Percentiles rank a stretch among this genome's conserved stretches.
These are phyloP conservation scores for Diaporthe vexans DNA, from an alignment of 2,329 filamentous ascomycete genomes.

Conservation along the genomic window DNA sequence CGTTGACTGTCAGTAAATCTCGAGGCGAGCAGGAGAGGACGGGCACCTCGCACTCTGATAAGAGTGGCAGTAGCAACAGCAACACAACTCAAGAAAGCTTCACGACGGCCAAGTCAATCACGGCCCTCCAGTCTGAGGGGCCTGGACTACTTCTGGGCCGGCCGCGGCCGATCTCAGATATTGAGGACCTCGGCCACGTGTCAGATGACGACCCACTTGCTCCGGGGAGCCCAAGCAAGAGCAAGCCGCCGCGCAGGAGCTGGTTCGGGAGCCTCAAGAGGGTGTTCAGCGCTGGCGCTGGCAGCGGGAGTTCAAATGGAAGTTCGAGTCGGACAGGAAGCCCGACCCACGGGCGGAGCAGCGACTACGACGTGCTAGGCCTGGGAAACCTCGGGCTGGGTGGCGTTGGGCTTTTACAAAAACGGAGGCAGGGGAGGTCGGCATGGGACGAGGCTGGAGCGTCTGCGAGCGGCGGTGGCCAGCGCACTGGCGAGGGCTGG, in stretches of 20 bases:
- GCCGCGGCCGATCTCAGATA: conserved; percentile 34
- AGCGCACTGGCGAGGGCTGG: conserved; percentile 59
- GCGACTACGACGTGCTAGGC: conserved; percentile 59
- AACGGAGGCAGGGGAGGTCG: conserved; percentile 68
- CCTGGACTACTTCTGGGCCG: conserved; percentile 60
- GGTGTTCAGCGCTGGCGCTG: conserved; percentile 66
- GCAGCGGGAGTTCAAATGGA: conserved; percentile 47
- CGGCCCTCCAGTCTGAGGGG: conserved; percentile 66
- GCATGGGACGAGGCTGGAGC: conserved; percentile 59
- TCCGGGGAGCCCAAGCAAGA: conserved; percentile 71
- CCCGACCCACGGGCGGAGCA: conserved; percentile 51
- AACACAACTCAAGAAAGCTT: conserved; percentile 54
- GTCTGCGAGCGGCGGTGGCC: conserved; percentile 49
- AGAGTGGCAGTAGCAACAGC: conserved; percentile 56
- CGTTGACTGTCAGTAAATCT: conserved; percentile 1
- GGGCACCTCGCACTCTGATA: conserved; percentile 45
- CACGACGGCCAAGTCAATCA: conserved; percentile 68
- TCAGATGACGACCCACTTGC: conserved; percentile 50
- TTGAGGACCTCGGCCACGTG: conserved; percentile 40
- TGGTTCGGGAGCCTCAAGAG: conserved; percentile 79
- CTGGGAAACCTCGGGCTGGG: conserved; percentile 57
- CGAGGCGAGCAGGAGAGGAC: conserved; percentile 44
- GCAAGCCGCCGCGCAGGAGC: conserved; percentile 66
- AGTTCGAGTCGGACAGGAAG: conserved; percentile 44
- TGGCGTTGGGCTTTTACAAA: conserved; percentile 56